Base-by-base conservation (phyloP, 306 rosid genomes). In the Pyrus pyrifolia region DNA sequence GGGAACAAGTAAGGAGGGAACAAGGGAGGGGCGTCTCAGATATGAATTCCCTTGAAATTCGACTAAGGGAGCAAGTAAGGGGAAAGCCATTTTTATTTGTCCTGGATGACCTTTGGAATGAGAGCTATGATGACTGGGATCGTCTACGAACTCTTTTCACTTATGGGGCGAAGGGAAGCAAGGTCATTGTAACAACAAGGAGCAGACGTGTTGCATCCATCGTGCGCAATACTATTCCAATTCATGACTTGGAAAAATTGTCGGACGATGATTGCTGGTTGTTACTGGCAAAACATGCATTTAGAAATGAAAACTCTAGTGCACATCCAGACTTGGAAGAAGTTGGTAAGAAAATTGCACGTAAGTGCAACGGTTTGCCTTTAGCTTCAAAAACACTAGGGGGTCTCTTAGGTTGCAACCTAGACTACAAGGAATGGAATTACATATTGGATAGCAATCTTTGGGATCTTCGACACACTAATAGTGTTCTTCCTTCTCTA, bases 351-450 rank as follows among this genome's bases (percentile, higher is more conserved):
- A 53, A 76, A 30, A 82, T 82, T 4, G 67, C 62, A 27, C 17
- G 0, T 0, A 85, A 79, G 58, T 85, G 86, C 44, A 55, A 42
- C 1, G 81, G 83, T 38, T 57, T 81, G 61, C 80, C 80, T 4
- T 19, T 74, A 19, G 70, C 70, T 38, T 60, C 68, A 45, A 45
- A 62, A 19, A 18, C 46, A 11, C 70, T 74, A 6, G 70, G 78
- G 19, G 22, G 62, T 70, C 4, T 70, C 12, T 27, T 70, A 17
- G 19, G 61, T 27, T 25, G n/a, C 13, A 31, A 18, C 5, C 7
- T 22, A 9, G 33, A 72, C 38, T 22, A 10, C 0, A 29, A 55
- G 22, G 14, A 55, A 55, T 72, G 76, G 76, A 42, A 33, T 61
- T 0, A 3, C 21, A 61, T 61, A 25, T 13, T 61, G 33, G 14